Evolutionary conservation across 306 rosid species (phyloP), one percentile per base, ranked within the genome.

Genomic region (Hippophae gyantsensis): DNA sequence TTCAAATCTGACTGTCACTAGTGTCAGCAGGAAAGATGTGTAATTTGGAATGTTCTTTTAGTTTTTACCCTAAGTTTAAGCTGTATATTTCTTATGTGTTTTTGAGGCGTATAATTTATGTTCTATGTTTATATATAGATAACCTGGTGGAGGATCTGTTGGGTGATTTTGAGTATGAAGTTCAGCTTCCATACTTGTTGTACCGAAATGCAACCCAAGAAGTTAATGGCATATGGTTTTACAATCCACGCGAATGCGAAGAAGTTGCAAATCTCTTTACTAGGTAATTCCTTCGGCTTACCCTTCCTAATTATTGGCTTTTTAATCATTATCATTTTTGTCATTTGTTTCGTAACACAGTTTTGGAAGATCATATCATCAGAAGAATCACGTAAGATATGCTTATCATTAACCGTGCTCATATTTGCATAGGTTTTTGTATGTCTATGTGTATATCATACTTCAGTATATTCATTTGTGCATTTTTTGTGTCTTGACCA

Each of bases 181-280:
- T 90, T 66, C 89, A 87, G 56, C 85, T 73, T 62, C 97, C 97
- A 23, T 90, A 90, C 78, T 74, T 90, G 25, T 76, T 90, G 48
- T 90, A 90, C 70, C 84, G 90, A 60, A 90, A 90, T 79, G 92
- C 90, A 14, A 76, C 89, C 13, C 97, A 90, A 76, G 97, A 90
- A 74, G 97, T 90, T 77, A 87, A 84, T 69, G 97, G 97, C 68
- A 87, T 90, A 71, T 90, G 97, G 97, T 90, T 90, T 83, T 90
- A 90, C 72, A 87, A 85, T 69, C 56, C 89, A 55, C 95, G 87
- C 25, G 97, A 90, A 75, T 84, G 90, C 71, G 95, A 87, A 66
- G 97, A 90, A 58, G 97, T 90, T 72, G 97, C 94, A 46, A 79
- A 82, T 74, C 96, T 90, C 64, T 90, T 90, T 62, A 83, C 74